Base-by-base conservation (phyloP, 306 rosid species). In the Hippophae gyantsensis region DNA sequence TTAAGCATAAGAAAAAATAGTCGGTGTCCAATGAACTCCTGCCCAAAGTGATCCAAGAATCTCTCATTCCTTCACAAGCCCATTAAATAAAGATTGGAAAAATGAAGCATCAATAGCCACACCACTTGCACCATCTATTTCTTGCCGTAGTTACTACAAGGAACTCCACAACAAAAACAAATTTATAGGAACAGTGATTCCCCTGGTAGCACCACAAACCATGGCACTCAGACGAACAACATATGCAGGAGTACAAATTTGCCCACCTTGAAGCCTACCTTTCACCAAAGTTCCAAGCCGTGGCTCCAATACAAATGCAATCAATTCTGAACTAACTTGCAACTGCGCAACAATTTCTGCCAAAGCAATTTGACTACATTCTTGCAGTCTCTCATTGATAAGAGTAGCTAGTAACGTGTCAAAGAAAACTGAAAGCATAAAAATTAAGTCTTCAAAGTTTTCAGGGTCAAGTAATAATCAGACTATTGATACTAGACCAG, bases 261-360 rank as follows among this genome's bases (percentile, higher is more conserved):
- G 99, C 48, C 99, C 99, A 32, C 94, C 97, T 84, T 92, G 96
- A 70, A 92, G 99, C 81, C 97, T 78, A 40, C 99, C 99, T 82
- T 84, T 83, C 69, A 92, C 95, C 81, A 75, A 26, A 44, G 86
- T 84, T 63, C 95, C 97, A 40, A 92, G 84, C 40, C 97, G 95
- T 9, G 86, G 85, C 76, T 10, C 73, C 78, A 7, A 61, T 8
- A 69, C 66, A 40, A 74, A 72, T 18, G 23, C 1, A 18, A 18
- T 18, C 23, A 18, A 18, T 18, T 18, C 23, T 18, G 23, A 18
- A 18, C 23, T 18, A 18, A 18, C 23, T 18, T 18, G 23, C 23
- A 18, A 18, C 1, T 18, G 23, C 23, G 23, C 23, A 18, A 18
- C 23, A 18, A 18, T 18, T 18, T 18, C 23, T 18, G 23, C 23